Base-by-base conservation (phyloP, 768 basidiomycete species). In the Exsudoporus frostii region DNA sequence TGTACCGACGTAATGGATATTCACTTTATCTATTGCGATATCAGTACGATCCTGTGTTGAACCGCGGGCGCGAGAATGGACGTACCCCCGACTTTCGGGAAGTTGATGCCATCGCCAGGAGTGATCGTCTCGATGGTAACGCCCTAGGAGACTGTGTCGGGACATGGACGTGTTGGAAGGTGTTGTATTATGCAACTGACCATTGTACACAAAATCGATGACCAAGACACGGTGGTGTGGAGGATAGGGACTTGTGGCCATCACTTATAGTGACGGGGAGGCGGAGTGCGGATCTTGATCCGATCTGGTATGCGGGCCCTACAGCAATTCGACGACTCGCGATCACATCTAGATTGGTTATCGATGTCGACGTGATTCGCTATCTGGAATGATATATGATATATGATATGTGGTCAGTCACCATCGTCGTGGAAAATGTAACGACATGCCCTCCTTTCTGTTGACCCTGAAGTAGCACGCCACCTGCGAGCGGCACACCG, bases 201-300 rank as follows among this genome's bases (percentile, higher is more conserved):
- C 67, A 71, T 73, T 67, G 62, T 65, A 53, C 48, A 54, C 62
- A 36, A 63, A 53, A 65, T 65, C 63, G 65, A 60, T 54, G 62
- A 57, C 64, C 48, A 59, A 56, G 65, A 56, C 51, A 57, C 56
- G 63, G 63, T 57, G 64, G 64, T 55, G 44, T 34, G 47, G 52
- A 57, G 49, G 53, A 63, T 52, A 65, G 52, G 60, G 59, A 65
- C 50, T 46, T 50, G 57, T 57, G 57, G 53, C 61, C 47, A 60
- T 67, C 63, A 69, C 74, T 76, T 75, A 76, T 74, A 71, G 71
- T 72, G 68, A 69, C 66, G 65, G 67, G 66, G 66, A 61, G 73
- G 79, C 81, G 79, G 80, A 79, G 76, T 79, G 74, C 83, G 82
- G 85, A 87, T 85, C 85, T 83, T 81, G 85, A 86, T 87, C 82